phyloP scores from a whole-genome alignment of 208 protist species.

The Naegleria gruberi region DNA sequence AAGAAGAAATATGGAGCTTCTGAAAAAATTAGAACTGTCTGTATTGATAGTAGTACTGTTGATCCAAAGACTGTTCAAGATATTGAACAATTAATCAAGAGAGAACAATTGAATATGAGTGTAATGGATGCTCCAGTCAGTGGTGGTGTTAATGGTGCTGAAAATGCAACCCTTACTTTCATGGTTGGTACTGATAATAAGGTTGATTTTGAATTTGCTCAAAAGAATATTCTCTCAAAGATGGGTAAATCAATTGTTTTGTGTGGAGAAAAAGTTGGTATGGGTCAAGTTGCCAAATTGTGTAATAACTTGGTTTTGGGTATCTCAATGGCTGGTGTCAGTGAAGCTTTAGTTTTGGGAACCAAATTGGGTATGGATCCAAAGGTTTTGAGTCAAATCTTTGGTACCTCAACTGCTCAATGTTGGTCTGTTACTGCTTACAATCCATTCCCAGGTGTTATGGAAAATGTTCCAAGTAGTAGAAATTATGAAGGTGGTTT shows the following conservation, averaged over 20 bases:
- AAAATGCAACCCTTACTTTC: conserved; percentile 67
- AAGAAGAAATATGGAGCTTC: conserved; percentile 35
- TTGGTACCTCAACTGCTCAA: conserved; percentile 58
- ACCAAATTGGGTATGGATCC: conserved; percentile 61
- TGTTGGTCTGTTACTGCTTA: conserved; percentile 71
- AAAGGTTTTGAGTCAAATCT: conserved; percentile 55
- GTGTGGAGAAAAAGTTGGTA: conserved; percentile 53
- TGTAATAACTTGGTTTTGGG: conserved; percentile 73
- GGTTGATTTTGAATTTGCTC: conserved; percentile 29
- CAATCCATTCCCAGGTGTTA: conserved; percentile 68
- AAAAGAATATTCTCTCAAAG: conserved; percentile 35
- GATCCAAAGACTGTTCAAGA: conserved; percentile 44
- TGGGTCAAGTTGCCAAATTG: conserved; percentile 63
- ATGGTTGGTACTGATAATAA: conserved; percentile 59
- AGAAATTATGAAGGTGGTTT: conserved; percentile 44
- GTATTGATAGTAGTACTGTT: conserved; percentile 66
- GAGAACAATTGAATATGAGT: conserved; percentile 5
- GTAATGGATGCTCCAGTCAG: conserved; percentile 70
- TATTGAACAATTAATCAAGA: conserved; percentile 20
- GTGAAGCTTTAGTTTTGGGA: conserved; percentile 63
- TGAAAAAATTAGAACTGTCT: conserved; percentile 35
- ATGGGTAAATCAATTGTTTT: conserved; percentile 73
- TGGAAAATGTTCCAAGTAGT: conserved; percentile 40
- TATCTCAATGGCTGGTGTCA: conserved; percentile 56
- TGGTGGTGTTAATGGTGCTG: conserved; percentile 60